These are phyloP conservation scores for Viola pubescens DNA, from an alignment of 441 rosid genomes.

Conservation along the genomic window DNA sequence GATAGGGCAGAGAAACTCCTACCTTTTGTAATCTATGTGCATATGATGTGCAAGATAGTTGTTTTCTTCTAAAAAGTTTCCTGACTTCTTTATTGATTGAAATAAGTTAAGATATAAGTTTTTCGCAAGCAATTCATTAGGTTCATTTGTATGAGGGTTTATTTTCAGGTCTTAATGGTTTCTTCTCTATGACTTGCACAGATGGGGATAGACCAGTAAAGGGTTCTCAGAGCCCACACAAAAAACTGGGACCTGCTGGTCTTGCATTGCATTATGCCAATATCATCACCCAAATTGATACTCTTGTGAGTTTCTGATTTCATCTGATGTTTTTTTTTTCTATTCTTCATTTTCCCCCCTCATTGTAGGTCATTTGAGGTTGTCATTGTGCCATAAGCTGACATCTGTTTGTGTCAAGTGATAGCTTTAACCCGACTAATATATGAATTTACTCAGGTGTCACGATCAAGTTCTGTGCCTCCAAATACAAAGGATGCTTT, in stretches of 20 bases:
- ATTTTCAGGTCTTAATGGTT: background rate
- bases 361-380: too few species aligned
- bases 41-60: too few species aligned
- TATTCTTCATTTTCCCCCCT: background rate
- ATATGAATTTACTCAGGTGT: constrained; percentile 51
- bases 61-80: too few species aligned
- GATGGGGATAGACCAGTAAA: constrained; percentile 54
- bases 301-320: constrained; percentile 61
- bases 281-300: constrained; percentile 85
- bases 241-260: constrained; percentile 82
- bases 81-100: too few species aligned
- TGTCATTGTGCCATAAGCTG: too few species aligned
- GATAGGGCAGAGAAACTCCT: too few species aligned
- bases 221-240: constrained; percentile 36
- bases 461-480: constrained; percentile 90
- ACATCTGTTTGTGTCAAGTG: too few species aligned
- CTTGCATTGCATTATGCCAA: constrained; percentile 98
- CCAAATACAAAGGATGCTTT: constrained; percentile 88
- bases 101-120: too few species aligned
- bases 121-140: too few species aligned
- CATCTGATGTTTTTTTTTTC: constrained; percentile 6
- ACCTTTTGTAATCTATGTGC: too few species aligned
- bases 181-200: constrained; percentile 28
- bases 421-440: constrained; percentile 12
- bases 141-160: too few species aligned